Base-by-base conservation (phyloP, 768 basidiomycete genomes). In the Tylopilus subfusipes region DNA sequence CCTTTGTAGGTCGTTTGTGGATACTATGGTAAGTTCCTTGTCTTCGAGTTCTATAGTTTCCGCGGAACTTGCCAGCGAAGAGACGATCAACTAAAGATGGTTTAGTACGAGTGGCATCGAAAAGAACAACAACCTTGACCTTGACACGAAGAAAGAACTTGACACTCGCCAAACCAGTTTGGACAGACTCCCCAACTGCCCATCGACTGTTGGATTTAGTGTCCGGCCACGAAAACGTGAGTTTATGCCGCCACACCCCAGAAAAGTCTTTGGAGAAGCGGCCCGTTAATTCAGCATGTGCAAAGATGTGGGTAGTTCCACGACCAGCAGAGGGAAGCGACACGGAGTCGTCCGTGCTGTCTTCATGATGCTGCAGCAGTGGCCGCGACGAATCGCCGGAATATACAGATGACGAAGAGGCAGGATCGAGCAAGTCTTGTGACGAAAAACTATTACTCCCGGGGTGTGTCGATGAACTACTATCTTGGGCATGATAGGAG, bases 161-260 rank as follows among this genome's bases (percentile, higher is more conserved):
- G 50, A 90, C 80, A 49, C 80, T 78, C 14, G 80, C 83, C 60
- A 86, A 68, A 48, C 81, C 76, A 39, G 85, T 85, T 58, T 78
- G 75, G 60, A 90, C 80, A 25, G 87, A 86, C 74, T 91, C 89
- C 12, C 90, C 90, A 53, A 88, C 79, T 10, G 88, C 80, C 87
- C 90, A 93, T 19, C 86, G 82, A 62, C 80, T 83, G 54, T 79
- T 78, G 4, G 85, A 81, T 63, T 84, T 86, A 50, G 79, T 70
- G 33, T 81, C 78, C 14, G 89, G 87, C 85, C 89, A 88, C 59
- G 85, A 83, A 39, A 90, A 69, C 9, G 84, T 83, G 42, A 90
- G 70, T 1, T 80, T 85, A 65, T 85, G 84, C 36, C 69, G 77
- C 81, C 81, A 86, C 8, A 82, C 69, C 33, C 86, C 85, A 40